phyloP scores from a whole-genome alignment of 768 basidiomycete genomes.

The Cystobasidium tubakii region DNA sequence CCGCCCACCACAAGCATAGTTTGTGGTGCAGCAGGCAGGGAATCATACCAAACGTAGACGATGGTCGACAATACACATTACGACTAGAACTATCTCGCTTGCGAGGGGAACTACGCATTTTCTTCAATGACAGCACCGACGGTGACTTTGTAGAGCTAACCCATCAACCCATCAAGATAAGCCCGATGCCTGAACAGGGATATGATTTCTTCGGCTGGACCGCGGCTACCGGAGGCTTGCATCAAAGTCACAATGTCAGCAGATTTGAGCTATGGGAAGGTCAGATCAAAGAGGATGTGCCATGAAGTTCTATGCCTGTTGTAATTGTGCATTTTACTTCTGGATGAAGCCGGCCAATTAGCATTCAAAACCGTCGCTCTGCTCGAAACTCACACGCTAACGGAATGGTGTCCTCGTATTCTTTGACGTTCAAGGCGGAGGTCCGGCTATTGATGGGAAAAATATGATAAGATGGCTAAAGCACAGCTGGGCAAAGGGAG shows the following conservation, averaged over 20 bases:
- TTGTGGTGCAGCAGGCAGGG: conserved; percentile 18
- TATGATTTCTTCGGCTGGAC: conserved; percentile 12
- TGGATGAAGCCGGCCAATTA: too few species aligned
- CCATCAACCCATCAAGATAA: not conserved
- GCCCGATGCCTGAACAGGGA: not conserved
- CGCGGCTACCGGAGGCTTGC: conserved; percentile 11
- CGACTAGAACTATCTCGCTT: not conserved
- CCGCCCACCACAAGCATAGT: conserved; percentile 16
- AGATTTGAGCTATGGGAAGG: conserved; percentile 12
- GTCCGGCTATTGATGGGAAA: too few species aligned
- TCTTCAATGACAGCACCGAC: not conserved
- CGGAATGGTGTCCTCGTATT: too few species aligned
- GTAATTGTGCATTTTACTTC: too few species aligned
- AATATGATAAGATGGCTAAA: too few species aligned
- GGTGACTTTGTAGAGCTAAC: conserved; percentile 28
- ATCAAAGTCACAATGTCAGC: not conserved
- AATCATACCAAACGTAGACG: conserved; percentile 7
- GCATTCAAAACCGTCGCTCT: too few species aligned
- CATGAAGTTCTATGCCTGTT: too few species aligned
- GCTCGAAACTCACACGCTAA: too few species aligned
- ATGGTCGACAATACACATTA: conserved; percentile 5
- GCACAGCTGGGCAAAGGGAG: too few species aligned
- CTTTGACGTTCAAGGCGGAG: too few species aligned
- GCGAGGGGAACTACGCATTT: not conserved
- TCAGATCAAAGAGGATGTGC: not conserved